These are phyloP conservation scores for Pontederia crassipes DNA, from an alignment of 176 grass and related monocot genomes.

Conservation along the genomic window DNA sequence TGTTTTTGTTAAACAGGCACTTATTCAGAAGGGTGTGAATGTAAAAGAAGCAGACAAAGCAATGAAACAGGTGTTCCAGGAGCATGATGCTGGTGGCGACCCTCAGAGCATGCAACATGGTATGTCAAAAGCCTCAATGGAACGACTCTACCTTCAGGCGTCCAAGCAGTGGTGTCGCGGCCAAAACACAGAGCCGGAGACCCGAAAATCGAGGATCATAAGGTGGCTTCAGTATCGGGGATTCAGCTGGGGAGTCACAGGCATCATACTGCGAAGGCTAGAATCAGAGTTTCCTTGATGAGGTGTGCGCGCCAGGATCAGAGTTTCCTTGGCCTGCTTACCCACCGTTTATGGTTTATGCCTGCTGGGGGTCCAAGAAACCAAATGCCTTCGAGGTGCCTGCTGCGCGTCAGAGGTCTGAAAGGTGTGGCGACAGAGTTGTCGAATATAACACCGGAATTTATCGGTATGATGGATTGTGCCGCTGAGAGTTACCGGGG, in stretches of 20 bases:
- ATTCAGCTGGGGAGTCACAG: conserved; percentile 65
- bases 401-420: too few relatives aligned
- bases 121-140: conserved; percentile 59
- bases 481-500: too few relatives aligned
- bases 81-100: conserved; percentile 5
- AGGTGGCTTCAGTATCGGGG: conserved; percentile 92
- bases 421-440: too few relatives aligned
- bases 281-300: conserved; percentile 29
- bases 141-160: conserved; percentile 70
- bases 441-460: too few relatives aligned
- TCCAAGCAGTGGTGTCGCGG: conserved; percentile 69
- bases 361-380: too few relatives aligned
- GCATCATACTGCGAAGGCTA: conserved; percentile 46
- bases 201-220: conserved; percentile 36
- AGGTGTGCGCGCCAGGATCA: not conserved
- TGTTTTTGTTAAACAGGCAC: conserved; percentile 31
- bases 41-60: conserved; percentile 46
- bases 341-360: too few relatives aligned
- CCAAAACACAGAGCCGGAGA: conserved; percentile 33
- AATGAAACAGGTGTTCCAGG: conserved; percentile 53
- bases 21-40: conserved; percentile 56
- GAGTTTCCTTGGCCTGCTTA: not conserved
- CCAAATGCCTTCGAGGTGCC: too few relatives aligned
- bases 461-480: too few relatives aligned
- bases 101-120: conserved; percentile 22